Percentiles rank a stretch among this genome's conserved stretches.
Conservation (phyloP, 805 yeast species). For the Monosporozyma aquatica region DNA sequence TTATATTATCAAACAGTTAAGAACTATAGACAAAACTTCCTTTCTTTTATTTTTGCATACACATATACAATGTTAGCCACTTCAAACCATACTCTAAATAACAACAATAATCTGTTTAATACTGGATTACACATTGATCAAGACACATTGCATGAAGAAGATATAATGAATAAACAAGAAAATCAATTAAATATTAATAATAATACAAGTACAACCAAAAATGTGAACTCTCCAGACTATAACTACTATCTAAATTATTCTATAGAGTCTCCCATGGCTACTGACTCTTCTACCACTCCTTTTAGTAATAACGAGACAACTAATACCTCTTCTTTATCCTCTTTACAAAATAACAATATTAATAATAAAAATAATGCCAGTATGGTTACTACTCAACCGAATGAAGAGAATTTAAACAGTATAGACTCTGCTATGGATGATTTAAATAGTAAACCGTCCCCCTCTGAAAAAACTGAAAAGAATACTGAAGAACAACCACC, state of each 20-base stretch:
- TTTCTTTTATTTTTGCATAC: background rate
- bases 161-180: background rate
- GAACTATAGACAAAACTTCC: too few relatives aligned
- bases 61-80: background rate
- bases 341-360: background rate
- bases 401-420: conserved; percentile 2
- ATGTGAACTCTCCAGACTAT: conserved; percentile 3
- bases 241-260: conserved; percentile 5
- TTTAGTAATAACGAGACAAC: conserved; percentile 1
- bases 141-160: background rate
- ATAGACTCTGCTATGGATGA: background rate
- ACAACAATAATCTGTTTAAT: background rate
- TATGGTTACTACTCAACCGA: too few relatives aligned
- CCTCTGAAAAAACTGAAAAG: too few relatives aligned
- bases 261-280: conserved; percentile 2
- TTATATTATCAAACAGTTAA: too few relatives aligned
- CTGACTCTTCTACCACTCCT: conserved; percentile 5
- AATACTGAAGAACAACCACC: too few relatives aligned
- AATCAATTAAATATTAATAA: background rate
- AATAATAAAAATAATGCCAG: conserved; percentile 1
- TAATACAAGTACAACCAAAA: background rate
- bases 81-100: too few relatives aligned
- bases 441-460: too few relatives aligned
- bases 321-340: background rate
- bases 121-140: background rate